Percentiles rank a stretch among this genome's conserved stretches.
phyloP scores from a whole-genome alignment of 2,329 filamentous ascomycete species.

The Pseudogymnoascus sp. region DNA sequence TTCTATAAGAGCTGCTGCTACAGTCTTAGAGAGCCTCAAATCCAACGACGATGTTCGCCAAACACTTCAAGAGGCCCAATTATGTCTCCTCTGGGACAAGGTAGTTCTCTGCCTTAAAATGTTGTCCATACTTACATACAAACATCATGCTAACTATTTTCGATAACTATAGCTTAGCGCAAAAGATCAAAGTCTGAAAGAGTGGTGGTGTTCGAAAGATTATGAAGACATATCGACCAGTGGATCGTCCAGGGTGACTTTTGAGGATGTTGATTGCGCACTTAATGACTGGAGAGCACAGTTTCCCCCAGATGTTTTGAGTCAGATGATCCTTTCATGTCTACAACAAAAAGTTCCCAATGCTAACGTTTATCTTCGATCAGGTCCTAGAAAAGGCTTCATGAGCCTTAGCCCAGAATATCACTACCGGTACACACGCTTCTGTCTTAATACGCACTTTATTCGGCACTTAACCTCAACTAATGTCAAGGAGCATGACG shows the following conservation, averaged over 20 bases:
- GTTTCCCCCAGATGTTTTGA: no score
- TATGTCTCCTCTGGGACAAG: constrained; percentile 13
- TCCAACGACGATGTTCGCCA: neutral
- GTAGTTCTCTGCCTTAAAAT: neutral
- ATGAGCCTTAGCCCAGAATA: constrained; percentile 6
- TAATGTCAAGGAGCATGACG: no score
- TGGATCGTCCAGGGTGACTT: no score
- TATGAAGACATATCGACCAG: no score
- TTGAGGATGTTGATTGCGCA: no score
- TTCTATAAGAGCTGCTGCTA: constrained; percentile 11
- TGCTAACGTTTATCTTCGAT: no score
- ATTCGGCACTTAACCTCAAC: constrained; percentile 8
- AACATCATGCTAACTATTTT: no score
- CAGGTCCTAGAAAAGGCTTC: neutral
- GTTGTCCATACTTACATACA: no score
- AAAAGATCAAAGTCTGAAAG: constrained; percentile 6
- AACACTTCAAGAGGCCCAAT: constrained; percentile 10
- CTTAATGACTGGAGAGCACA: no score
- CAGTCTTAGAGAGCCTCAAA: constrained; percentile 1
- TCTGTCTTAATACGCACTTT: constrained; percentile 11
- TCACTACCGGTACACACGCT: constrained; percentile 12
- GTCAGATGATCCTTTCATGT: no score
- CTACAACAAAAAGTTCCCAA: no score
- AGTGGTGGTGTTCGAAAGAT: constrained; percentile 15
- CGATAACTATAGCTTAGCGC: neutral